Base-by-base conservation (phyloP, 345 rosid genomes). In the Noccaea bulbosa region DNA sequence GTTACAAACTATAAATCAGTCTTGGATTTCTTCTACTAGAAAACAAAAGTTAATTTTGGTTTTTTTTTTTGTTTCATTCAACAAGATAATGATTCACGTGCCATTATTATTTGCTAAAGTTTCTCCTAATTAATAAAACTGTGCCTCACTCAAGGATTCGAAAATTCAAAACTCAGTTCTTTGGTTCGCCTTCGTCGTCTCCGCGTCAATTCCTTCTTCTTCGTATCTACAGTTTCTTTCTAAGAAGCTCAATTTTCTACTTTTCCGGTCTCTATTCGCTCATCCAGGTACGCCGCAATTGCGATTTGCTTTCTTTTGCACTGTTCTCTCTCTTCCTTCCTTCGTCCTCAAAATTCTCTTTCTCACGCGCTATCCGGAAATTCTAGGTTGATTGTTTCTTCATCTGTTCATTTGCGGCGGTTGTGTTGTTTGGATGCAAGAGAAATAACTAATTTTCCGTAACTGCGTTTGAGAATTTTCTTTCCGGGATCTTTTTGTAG, bases 91-190 rank as follows among this genome's bases (percentile, higher is more conserved):
- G n/a, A n/a, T n/a, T n/a, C n/a, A 33, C 16, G 55, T 11, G 30
- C 30, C 30, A 2, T 33, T 7, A 27, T 50, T 16, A 40, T 10
- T 49, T 11, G 54, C 75, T 20, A 3, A 41, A 62, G 39, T 63
- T 38, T 65, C 71, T 73, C 66, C n/a, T n/a, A n/a, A n/a, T 57
- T 62, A 15, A 62, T 45, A 33, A 60, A 60, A 4, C 65, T 30
- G 12, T 22, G 2, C 7, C 7, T 8, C 11, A 38, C 16, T 41
- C 44, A 20, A 50, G 14, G 40, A 5, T 17, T 66, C 67, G 27
- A 43, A 56, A 41, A n/a, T 67, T 59, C 54, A 30, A 74, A 74
- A 74, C 41, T 57, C 22, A 17, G 14, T 69, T 50, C 7, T 33
- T 5, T 8, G 34, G n/a, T 22, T 47, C 12, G 30, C 22, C 22